These are phyloP conservation scores for Calonectria leucothoes DNA, from an alignment of 2,329 filamentous ascomycete species.

Conservation along the genomic window DNA sequence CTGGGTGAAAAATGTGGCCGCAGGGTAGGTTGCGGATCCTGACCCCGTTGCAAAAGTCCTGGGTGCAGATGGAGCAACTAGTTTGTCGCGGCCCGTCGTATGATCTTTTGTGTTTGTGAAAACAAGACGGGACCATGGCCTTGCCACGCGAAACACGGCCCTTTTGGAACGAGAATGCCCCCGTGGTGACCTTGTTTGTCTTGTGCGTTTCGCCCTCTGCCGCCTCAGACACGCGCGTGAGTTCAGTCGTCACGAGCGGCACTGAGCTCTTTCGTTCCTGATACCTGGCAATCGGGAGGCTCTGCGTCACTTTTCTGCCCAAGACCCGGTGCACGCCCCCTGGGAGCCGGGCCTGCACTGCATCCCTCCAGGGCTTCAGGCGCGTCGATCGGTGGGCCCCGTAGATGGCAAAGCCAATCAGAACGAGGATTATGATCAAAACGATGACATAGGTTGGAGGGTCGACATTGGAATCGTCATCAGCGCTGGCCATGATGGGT, in stretches of 20 bases:
- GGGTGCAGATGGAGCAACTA: not conserved
- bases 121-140: not conserved
- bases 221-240: not conserved
- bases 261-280: not conserved
- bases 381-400: not conserved
- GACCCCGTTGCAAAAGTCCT: not conserved
- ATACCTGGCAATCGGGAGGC: not conserved
- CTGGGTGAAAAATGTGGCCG: slow-evolving; percentile 29
- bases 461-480: not conserved
- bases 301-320: not conserved
- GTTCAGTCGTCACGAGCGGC: not conserved
- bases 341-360: not conserved
- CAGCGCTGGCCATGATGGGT: not conserved
- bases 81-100: not conserved
- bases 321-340: not conserved
- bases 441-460: slow-evolving; percentile 3
- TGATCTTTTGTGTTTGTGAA: not conserved
- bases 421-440: not conserved
- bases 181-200: not conserved
- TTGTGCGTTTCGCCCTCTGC: no score
- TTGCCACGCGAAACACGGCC: no score
- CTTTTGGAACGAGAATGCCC: not conserved
- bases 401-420: not conserved
- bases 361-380: not conserved
- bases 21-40: slow-evolving; percentile 23